Evolutionary conservation across 257 asterid species (phyloP).

Genomic region (Nicotiana noctiflora): DNA sequence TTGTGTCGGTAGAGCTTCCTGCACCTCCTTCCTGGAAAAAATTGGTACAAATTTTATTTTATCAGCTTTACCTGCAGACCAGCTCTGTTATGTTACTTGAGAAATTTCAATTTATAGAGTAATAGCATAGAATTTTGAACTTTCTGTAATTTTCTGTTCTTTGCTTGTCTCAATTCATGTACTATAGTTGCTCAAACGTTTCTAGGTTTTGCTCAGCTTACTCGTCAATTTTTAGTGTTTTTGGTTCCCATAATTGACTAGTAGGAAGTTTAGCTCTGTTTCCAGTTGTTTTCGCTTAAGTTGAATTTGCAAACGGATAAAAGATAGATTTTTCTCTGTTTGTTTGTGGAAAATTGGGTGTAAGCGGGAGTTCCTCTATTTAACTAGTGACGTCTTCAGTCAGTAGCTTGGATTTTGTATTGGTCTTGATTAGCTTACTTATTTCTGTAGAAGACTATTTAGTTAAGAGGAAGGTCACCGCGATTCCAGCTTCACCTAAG

Average conservation of each 20-base stretch:
- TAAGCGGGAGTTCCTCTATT: neutral
- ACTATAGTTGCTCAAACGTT: neutral
- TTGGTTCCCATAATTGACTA: neutral
- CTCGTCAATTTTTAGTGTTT: neutral
- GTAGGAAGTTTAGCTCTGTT: neutral
- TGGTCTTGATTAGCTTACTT: neutral
- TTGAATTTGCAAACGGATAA: neutral
- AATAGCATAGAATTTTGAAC: neutral
- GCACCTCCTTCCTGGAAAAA: slow-evolving; percentile 48
- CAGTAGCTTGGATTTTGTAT: neutral
- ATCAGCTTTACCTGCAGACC: neutral
- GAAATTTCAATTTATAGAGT: neutral
- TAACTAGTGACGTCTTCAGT: neutral
- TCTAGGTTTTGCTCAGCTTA: neutral
- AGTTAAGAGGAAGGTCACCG: neutral
- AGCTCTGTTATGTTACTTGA: neutral
- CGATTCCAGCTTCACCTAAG: neutral
- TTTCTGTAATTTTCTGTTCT: neutral
- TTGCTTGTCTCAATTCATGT: neutral
- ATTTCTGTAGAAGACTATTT: neutral
- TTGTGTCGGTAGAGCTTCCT: slow-evolving; percentile 32
- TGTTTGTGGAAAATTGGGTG: neutral
- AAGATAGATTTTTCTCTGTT: neutral
- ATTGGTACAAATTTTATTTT: slow-evolving; percentile 20
- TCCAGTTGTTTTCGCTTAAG: neutral